Evolutionary conservation across 345 rosid genomes (phyloP).

Genomic region (Acer yangbiense): DNA sequence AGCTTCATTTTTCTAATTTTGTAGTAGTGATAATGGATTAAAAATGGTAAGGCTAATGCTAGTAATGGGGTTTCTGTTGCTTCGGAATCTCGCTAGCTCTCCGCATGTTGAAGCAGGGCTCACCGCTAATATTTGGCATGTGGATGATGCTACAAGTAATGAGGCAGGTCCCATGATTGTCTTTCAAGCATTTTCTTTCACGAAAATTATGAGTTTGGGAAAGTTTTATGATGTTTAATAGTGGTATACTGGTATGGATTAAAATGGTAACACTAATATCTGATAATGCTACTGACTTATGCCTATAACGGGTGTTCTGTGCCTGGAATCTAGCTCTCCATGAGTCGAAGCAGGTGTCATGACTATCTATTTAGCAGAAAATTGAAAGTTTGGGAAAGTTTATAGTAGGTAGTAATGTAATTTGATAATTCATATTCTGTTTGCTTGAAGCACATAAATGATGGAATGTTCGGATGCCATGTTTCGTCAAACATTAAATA

Average conservation of each 20-base stretch:
- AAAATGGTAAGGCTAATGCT: constrained; percentile 5
- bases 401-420: neutral
- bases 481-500: neutral
- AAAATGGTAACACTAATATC: neutral
- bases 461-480: neutral
- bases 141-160: neutral
- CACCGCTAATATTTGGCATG: neutral
- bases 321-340: neutral
- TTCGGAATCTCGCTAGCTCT: neutral
- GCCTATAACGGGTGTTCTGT: neutral
- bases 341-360: neutral
- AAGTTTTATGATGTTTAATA: neutral
- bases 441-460: neutral
- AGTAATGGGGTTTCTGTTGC: neutral
- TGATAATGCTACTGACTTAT: neutral
- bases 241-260: neutral
- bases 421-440: neutral
- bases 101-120: neutral
- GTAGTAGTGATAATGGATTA: neutral
- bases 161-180: neutral
- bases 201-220: neutral
- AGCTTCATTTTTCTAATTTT: neutral
- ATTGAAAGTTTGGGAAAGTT: neutral
- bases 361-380: neutral
- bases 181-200: neutral